Evolutionary conservation across 169 alveolate genomes (phyloP).

Genomic region (Plasmodium malariae): DNA sequence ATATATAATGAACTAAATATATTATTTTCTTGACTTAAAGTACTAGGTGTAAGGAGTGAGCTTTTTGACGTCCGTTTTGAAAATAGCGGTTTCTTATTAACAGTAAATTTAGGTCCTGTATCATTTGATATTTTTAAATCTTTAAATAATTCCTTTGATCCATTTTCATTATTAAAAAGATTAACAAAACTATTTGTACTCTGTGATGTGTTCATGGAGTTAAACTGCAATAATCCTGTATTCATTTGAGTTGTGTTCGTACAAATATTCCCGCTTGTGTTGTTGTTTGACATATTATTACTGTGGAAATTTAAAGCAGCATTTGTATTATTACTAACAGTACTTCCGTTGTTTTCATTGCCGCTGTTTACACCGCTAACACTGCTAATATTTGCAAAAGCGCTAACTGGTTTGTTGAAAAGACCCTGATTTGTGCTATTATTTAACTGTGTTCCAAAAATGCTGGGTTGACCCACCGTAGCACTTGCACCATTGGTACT

Average conservation of each 20-base stretch:
- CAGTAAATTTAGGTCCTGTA: conserved; percentile 39
- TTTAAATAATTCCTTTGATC: conserved; percentile 73
- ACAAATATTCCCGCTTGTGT: not conserved
- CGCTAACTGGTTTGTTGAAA: conserved; percentile 11
- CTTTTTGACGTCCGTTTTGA: conserved; percentile 34
- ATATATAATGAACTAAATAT: conserved; percentile 59
- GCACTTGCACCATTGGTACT: not conserved
- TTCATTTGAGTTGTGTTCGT: conserved; percentile 1
- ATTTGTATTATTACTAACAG: not conserved
- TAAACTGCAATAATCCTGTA: not conserved
- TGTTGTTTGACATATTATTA: not conserved
- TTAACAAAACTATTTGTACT: conserved; percentile 8
- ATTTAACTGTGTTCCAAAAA: conserved; percentile 26
- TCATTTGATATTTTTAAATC: conserved; percentile 50
- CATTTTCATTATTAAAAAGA: conserved; percentile 42
- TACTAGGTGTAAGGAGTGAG: conserved; percentile 13
- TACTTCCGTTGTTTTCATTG: not conserved
- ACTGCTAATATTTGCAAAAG: not conserved
- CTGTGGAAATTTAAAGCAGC: no score
- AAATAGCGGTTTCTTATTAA: conserved; percentile 69
- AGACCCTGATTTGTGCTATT: conserved; percentile 13
- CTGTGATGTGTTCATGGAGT: not conserved
- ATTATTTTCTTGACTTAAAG: conserved; percentile 24
- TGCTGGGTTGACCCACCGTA: not conserved
- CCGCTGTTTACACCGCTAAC: not conserved